Evolutionary conservation across 2,329 filamentous ascomycete species (phyloP).

Genomic region (Phaeomoniella chlamydospora): DNA sequence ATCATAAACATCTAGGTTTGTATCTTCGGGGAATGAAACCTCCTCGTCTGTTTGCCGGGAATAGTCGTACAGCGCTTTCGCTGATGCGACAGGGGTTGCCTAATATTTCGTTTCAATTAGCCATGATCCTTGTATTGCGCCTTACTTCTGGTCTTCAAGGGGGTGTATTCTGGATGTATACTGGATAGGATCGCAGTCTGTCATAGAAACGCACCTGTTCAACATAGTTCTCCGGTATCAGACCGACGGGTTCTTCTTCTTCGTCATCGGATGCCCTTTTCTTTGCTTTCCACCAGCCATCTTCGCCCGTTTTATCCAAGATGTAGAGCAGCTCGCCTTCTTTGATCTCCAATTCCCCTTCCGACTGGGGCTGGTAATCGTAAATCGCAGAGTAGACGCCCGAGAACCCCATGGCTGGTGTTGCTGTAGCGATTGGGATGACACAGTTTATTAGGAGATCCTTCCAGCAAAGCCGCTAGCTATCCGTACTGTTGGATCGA

Average conservation of each 20-base stretch:
- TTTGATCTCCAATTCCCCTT: constrained; percentile 68
- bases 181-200: no score
- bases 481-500: no score
- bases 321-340: constrained; percentile 86
- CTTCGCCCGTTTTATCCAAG: constrained; percentile 63
- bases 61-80: constrained; percentile 96
- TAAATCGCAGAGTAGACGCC: constrained; percentile 84
- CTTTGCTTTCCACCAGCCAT: constrained; percentile 94
- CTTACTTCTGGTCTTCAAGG: no score
- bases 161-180: no score
- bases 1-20: constrained; percentile 71
- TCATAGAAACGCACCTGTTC: constrained; percentile 63
- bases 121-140: no score
- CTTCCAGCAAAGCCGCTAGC: no score
- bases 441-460: neutral
- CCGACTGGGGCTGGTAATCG: constrained; percentile 78
- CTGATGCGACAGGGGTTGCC: constrained; percentile 53
- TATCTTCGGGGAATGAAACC: constrained; percentile 86
- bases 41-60: constrained; percentile 95
- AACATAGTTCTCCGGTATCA: constrained; percentile 90
- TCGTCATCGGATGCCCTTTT: constrained; percentile 73
- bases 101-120: no score
- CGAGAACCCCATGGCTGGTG: constrained; percentile 68
- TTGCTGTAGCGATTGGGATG: neutral
- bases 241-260: constrained; percentile 77